Percentiles rank a stretch among this genome's conserved stretches.
These are phyloP conservation scores for Entophlyctis luteolus DNA, from an alignment of 192 early-diverging fungal genomes.

Conservation along the genomic window DNA sequence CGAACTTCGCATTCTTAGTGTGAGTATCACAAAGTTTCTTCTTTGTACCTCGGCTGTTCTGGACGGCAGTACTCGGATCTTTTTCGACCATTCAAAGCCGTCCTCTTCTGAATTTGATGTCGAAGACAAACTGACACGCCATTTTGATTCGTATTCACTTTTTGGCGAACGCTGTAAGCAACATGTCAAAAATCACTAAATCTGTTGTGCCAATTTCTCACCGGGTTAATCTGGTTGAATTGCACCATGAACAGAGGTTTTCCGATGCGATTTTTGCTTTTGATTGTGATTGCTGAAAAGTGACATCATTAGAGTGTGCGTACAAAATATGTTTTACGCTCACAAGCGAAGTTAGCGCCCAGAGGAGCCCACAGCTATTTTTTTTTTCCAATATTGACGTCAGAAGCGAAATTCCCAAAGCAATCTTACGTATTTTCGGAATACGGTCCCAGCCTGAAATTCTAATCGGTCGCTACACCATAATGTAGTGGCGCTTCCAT, in stretches of 20 bases:
- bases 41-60: slow-evolving; percentile 68
- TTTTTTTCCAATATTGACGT: no score
- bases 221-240: no score
- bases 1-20: slow-evolving; percentile 36
- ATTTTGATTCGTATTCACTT: slow-evolving; percentile 34
- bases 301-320: slow-evolving; percentile 4
- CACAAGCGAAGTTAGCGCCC: slow-evolving; percentile 72
- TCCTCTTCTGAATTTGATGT: slow-evolving; percentile 56
- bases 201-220: no score
- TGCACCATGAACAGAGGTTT: no score
- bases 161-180: not conserved
- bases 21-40: not conserved
- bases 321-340: slow-evolving; percentile 13
- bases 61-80: slow-evolving; percentile 63
- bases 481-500: no score
- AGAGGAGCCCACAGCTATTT: slow-evolving; percentile 70
- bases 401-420: no score
- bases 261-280: slow-evolving; percentile 34
- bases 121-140: slow-evolving; percentile 53
- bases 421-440: no score
- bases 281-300: slow-evolving; percentile 31
- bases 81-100: slow-evolving; percentile 49
- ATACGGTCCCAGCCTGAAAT: no score
- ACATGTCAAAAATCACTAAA: no score
- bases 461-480: no score